Conservation (phyloP, 2,329 filamentous ascomycete genomes). For the Trichophaea hybrida region DNA sequence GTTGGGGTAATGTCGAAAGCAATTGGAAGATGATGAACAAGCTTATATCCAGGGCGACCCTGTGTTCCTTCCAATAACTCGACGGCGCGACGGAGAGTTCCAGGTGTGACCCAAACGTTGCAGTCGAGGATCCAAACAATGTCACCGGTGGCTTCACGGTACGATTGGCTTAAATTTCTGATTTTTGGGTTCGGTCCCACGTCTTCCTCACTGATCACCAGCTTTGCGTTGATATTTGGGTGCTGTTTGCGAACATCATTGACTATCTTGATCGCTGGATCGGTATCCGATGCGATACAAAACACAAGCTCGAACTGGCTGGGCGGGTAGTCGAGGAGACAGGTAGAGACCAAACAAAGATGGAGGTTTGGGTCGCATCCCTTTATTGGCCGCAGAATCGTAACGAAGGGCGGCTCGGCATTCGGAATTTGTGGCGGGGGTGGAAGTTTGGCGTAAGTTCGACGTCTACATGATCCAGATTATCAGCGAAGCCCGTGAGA, state of each 20-base stretch:
- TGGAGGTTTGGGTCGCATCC: slow-evolving; percentile 63
- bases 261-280: slow-evolving; percentile 65
- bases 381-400: slow-evolving; percentile 84
- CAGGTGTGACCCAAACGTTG: slow-evolving; percentile 79
- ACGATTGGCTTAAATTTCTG: slow-evolving; percentile 85
- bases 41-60: slow-evolving; percentile 53
- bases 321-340: slow-evolving; percentile 19
- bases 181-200: slow-evolving; percentile 98
- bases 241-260: slow-evolving; percentile 59
- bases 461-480: slow-evolving; percentile 7
- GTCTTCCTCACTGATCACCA: slow-evolving; percentile 70
- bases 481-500: neutral
- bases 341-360: slow-evolving; percentile 51
- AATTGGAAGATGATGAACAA: slow-evolving; percentile 86
- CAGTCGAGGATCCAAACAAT: slow-evolving; percentile 92
- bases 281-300: slow-evolving; percentile 59
- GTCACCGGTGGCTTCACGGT: slow-evolving; percentile 73
- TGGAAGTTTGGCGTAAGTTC: slow-evolving; percentile 12
- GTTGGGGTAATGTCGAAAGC: slow-evolving; percentile 55
- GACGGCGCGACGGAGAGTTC: slow-evolving; percentile 75
- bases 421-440: neutral
- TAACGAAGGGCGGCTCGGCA: slow-evolving; percentile 55
- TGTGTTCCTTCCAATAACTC: slow-evolving; percentile 63
- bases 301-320: slow-evolving; percentile 32
- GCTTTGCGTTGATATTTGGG: slow-evolving; percentile 50